A percentile compares a stretch with the other conserved stretches of the same genome.
phyloP scores from a whole-genome alignment of 768 basidiomycete genomes.

The Leccinum subgranulosum region DNA sequence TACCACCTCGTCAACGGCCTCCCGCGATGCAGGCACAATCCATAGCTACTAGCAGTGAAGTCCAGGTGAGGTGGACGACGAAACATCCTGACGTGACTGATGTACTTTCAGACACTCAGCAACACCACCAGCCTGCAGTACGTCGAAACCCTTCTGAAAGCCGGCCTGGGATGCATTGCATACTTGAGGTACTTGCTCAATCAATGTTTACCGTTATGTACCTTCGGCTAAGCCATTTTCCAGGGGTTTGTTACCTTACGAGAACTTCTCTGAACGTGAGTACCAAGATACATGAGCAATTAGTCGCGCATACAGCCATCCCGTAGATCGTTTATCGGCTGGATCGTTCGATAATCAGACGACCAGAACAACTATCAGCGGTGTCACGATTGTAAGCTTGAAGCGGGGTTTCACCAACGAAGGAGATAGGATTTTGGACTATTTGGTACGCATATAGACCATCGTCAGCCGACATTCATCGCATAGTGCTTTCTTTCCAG shows the following conservation, averaged over 20 bases:
- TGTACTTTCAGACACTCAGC: constrained; percentile 41
- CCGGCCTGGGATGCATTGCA: constrained; percentile 73
- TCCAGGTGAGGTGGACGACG: constrained; percentile 17
- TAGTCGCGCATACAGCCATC: neutral
- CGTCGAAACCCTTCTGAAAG: constrained; percentile 68
- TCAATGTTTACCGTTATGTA: neutral
- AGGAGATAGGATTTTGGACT: constrained; percentile 79
- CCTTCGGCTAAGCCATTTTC: constrained; percentile 9
- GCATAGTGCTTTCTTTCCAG: constrained; percentile 35
- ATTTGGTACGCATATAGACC: constrained; percentile 52
- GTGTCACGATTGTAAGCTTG: constrained; percentile 72
- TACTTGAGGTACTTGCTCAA: constrained; percentile 56
- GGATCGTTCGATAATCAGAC: constrained; percentile 37
- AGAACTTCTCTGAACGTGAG: constrained; percentile 72
- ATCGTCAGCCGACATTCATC: constrained; percentile 5
- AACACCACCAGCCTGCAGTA: constrained; percentile 62
- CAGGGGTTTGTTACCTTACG: constrained; percentile 74
- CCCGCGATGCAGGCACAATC: constrained; percentile 26
- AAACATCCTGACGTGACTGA: constrained; percentile 2
- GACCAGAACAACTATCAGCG: constrained; percentile 46
- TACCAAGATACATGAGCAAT: neutral
- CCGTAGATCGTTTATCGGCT: constrained; percentile 29
- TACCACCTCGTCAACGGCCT: neutral
- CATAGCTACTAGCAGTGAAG: constrained; percentile 16
- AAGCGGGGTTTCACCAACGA: constrained; percentile 78